These are phyloP conservation scores for Rhodotorula paludigena DNA, from an alignment of 768 basidiomycete genomes.

Conservation along the genomic window DNA sequence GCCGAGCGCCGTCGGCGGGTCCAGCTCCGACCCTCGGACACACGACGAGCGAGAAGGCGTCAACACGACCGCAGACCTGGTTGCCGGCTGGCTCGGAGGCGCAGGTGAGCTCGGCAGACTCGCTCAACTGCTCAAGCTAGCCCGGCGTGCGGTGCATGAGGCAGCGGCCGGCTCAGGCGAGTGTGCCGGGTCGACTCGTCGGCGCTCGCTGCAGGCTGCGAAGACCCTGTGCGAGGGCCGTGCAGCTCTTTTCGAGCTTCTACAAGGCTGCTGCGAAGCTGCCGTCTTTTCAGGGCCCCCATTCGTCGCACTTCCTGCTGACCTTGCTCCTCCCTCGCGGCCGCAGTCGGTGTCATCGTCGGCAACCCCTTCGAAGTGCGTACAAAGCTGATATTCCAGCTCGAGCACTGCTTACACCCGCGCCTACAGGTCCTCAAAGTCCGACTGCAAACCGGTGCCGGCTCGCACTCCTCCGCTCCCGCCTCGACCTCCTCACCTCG, in stretches of 20 bases:
- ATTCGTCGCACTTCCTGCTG: background rate
- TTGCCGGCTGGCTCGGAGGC: conserved; percentile 21
- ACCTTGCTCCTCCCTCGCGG: background rate
- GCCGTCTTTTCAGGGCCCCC: background rate
- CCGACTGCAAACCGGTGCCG: conserved; percentile 27
- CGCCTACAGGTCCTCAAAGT: conserved; percentile 34
- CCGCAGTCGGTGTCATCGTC: conserved; percentile 33
- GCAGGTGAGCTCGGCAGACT: conserved; percentile 24
- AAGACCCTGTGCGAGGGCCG: too few species aligned
- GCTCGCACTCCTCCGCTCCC: conserved; percentile 4
- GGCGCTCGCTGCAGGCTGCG: too few species aligned
- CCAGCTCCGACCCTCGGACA: too few species aligned
- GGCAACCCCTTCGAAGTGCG: conserved; percentile 34
- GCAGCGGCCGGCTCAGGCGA: too few species aligned
- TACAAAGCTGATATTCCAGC: background rate
- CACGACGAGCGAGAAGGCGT: background rate
- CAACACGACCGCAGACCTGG: conserved; percentile 19
- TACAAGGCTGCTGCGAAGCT: too few species aligned
- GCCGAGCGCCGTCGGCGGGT: too few species aligned
- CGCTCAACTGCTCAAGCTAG: too few species aligned
- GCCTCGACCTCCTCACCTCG: conserved; percentile 15
- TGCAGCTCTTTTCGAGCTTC: too few species aligned
- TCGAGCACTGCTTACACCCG: background rate
- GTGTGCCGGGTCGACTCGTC: too few species aligned
- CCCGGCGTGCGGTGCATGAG: too few species aligned